Conservation (phyloP, 2,329 filamentous ascomycete genomes). For the Fusarium annulatum region DNA sequence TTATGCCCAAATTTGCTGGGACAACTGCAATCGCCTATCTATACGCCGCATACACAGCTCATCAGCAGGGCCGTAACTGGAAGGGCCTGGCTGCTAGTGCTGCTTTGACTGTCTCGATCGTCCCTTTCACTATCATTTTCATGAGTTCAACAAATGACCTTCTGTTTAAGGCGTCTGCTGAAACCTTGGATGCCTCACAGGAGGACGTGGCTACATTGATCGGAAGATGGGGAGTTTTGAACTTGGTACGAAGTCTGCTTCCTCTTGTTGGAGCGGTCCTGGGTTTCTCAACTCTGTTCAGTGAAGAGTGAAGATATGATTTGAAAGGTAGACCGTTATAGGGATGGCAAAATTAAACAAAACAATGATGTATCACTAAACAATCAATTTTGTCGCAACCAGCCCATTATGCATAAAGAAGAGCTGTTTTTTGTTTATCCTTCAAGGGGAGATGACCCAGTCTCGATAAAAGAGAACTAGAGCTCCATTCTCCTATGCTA, state of each 20-base stretch:
- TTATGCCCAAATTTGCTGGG: constrained; percentile 53
- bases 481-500: no score
- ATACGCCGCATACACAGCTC: constrained; percentile 51
- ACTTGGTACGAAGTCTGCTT: constrained; percentile 47
- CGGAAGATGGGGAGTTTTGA: constrained; percentile 43
- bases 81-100: constrained; percentile 49
- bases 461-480: not conserved
- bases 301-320: not conserved
- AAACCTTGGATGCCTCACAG: constrained; percentile 20
- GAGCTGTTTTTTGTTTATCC: not conserved
- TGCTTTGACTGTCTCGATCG: constrained; percentile 50
- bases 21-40: constrained; percentile 49
- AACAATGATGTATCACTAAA: not conserved
- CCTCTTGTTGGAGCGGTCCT: constrained; percentile 46
- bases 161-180: constrained; percentile 44
- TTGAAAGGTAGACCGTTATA: no score
- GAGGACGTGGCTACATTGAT: constrained; percentile 41
- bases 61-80: constrained; percentile 47
- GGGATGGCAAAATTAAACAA: not conserved
- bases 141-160: constrained; percentile 53
- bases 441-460: no score
- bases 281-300: constrained; percentile 37
- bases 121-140: constrained; percentile 54
- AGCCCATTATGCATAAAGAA: not conserved
- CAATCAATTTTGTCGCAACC: not conserved